A percentile compares a stretch with the other conserved stretches of the same genome.
Conservation (phyloP, 306 rosid genomes). For the Pyrus betulifolia region DNA sequence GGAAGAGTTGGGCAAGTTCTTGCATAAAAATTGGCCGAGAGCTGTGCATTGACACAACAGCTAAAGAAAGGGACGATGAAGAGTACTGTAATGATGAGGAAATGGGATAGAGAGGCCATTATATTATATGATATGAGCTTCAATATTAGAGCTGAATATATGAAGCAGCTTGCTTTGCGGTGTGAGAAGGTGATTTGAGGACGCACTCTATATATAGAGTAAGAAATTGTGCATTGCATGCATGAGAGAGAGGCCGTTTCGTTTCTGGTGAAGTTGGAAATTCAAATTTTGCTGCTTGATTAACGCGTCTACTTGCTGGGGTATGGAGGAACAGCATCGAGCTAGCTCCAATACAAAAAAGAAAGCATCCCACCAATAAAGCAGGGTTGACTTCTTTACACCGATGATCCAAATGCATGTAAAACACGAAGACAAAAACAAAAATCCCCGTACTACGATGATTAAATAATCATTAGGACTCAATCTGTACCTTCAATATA, state of each 20-base stretch:
- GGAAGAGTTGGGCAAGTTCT: constrained; percentile 46
- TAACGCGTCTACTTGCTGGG: neutral
- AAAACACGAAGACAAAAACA: neutral
- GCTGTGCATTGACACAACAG: constrained; percentile 44
- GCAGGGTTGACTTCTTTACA: neutral
- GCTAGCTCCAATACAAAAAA: neutral
- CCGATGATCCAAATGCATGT: neutral
- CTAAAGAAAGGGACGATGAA: constrained; percentile 24
- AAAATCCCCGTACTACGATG: neutral
- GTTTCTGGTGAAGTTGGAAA: neutral
- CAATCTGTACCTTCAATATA: neutral
- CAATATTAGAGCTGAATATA: neutral
- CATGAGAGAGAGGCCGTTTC: neutral
- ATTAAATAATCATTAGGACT: no score
- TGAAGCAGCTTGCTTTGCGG: neutral
- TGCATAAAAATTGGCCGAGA: constrained; percentile 45
- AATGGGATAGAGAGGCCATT: neutral
- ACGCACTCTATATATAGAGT: neutral
- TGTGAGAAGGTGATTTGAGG: neutral
- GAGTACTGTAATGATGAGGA: constrained; percentile 1
- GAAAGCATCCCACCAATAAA: neutral
- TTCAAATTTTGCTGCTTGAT: neutral
- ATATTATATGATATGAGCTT: neutral
- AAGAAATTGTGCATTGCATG: neutral
- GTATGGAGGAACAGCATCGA: neutral